phyloP scores from a whole-genome alignment of 164 flowering plant species.

The Chimonanthus salicifolius region DNA sequence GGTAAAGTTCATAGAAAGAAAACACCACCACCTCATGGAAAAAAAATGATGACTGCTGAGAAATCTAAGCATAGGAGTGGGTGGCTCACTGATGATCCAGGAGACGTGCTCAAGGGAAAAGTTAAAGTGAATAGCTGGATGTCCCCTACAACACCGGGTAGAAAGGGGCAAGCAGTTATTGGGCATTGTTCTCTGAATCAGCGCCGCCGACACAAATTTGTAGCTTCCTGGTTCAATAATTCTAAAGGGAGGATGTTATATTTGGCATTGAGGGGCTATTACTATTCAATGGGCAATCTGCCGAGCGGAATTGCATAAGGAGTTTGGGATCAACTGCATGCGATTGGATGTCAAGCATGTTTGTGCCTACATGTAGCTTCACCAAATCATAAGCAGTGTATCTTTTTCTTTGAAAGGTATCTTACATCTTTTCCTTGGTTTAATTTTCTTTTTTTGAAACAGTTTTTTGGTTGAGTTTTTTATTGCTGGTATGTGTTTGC shows the following conservation, averaged over 20 bases:
- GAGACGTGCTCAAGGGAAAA: conserved; percentile 10
- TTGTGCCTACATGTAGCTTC: neutral
- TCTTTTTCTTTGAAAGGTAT: neutral
- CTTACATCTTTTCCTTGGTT: neutral
- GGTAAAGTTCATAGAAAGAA: conserved; percentile 37
- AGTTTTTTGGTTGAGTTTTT: no score
- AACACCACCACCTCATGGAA: conserved; percentile 3
- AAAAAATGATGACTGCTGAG: neutral
- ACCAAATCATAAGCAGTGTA: no score
- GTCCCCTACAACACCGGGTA: neutral
- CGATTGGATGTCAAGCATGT: neutral
- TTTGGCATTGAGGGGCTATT: neutral
- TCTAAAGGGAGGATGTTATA: neutral
- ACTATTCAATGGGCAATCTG: neutral
- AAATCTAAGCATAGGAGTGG: conserved; percentile 40
- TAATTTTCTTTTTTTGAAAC: no score
- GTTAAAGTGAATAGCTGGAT: neutral
- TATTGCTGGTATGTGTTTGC: no score
- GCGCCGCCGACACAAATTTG: neutral
- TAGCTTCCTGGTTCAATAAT: neutral
- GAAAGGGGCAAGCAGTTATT: neutral
- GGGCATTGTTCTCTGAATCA: neutral
- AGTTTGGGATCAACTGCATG: neutral
- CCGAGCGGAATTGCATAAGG: neutral
- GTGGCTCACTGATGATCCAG: conserved; percentile 30